Evolutionary conservation across 805 yeast genomes (phyloP).

Genomic region (Zygoascus ofunaensis): DNA sequence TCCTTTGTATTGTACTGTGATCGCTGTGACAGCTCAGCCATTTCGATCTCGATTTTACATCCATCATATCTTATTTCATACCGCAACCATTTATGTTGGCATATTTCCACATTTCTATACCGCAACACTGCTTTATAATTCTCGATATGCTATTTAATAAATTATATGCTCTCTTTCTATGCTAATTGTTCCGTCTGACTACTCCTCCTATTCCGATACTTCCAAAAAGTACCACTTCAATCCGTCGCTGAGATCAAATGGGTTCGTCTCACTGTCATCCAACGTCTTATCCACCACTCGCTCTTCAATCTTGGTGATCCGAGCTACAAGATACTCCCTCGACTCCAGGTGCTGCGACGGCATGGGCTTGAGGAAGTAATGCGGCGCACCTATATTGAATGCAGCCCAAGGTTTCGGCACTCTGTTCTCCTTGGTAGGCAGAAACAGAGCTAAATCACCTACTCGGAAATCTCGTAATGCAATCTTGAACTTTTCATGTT

Average conservation of each 20-base stretch:
- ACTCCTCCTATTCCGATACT: conserved; percentile 22
- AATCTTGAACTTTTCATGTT: conserved; percentile 42
- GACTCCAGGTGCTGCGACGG: conserved; percentile 28
- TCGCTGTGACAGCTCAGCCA: too few species aligned
- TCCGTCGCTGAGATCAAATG: conserved; percentile 56
- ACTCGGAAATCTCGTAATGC: conserved; percentile 56
- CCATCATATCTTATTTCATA: too few species aligned
- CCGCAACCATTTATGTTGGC: too few species aligned
- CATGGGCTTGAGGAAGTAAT: conserved; percentile 58
- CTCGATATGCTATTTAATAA: too few species aligned
- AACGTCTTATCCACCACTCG: conserved; percentile 31
- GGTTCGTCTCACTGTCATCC: conserved; percentile 44
- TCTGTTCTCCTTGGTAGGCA: conserved; percentile 55
- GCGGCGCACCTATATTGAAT: conserved; percentile 81
- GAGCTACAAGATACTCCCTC: conserved; percentile 79
- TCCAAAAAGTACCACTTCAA: conserved; percentile 55
- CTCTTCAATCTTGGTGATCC: conserved; percentile 50
- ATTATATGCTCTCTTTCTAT: too few species aligned
- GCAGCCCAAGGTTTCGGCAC: conserved; percentile 76
- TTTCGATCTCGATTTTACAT: too few species aligned
- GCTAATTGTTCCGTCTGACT: too few species aligned
- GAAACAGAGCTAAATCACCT: conserved; percentile 74
- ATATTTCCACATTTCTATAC: too few species aligned
- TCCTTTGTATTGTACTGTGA: too few species aligned
- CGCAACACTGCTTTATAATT: too few species aligned